phyloP scores from a whole-genome alignment of 345 rosid species.

The Eucalyptus regnans region DNA sequence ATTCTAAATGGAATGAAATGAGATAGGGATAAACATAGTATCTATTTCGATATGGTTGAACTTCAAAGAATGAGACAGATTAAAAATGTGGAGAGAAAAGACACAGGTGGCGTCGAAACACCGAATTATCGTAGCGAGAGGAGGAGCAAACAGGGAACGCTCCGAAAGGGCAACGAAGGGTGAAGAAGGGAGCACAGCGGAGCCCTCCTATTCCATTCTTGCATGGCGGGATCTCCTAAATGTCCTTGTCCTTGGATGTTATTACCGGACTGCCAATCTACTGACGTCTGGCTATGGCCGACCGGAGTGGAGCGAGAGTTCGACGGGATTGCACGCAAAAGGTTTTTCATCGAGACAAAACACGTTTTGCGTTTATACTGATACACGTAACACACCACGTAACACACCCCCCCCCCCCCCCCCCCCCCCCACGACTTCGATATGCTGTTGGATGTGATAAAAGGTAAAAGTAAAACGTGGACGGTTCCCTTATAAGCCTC shows the following conservation, averaged over 20 bases:
- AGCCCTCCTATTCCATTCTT: background rate
- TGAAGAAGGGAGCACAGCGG: too few relatives aligned
- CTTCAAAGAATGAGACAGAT: background rate
- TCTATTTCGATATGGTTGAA: background rate
- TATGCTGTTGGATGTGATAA: background rate
- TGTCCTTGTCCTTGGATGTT: background rate
- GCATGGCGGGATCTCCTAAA: background rate
- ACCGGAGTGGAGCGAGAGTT: background rate
- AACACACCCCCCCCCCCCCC: too few relatives aligned
- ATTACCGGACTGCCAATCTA: background rate
- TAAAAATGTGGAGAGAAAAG: background rate
- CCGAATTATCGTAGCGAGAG: background rate
- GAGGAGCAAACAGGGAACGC: background rate
- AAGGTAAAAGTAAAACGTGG: background rate
- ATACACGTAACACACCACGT: too few relatives aligned
- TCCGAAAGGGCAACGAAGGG: background rate
- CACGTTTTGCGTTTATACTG: background rate
- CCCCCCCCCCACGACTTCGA: too few relatives aligned
- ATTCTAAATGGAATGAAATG: background rate
- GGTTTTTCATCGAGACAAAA: background rate
- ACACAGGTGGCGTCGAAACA: background rate
- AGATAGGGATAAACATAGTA: background rate
- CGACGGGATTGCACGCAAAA: background rate
- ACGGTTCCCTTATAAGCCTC: background rate
- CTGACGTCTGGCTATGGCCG: background rate